A percentile compares a stretch with the other conserved stretches of the same genome.
Evolutionary conservation across 371 early-diverging fungal genomes (phyloP).

Genomic region (Mucor racemosus): DNA sequence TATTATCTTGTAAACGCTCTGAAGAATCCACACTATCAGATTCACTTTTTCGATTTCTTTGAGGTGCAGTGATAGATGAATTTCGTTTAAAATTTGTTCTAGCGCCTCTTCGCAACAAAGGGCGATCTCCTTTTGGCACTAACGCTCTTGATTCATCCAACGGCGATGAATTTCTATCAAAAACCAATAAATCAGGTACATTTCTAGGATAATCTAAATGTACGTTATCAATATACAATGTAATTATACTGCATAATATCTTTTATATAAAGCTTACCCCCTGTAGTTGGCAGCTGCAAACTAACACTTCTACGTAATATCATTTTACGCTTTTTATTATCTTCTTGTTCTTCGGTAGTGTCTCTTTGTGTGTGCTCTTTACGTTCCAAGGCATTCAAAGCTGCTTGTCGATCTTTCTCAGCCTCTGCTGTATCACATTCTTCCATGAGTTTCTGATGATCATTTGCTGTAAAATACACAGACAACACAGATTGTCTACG

Average conservation of each 20-base stretch:
- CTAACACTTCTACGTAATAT: slow-evolving; percentile 54
- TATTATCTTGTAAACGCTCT: not conserved
- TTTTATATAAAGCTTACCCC: slow-evolving; percentile 31
- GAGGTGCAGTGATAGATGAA: slow-evolving; percentile 27
- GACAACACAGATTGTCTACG: slow-evolving; percentile 59
- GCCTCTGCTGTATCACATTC: slow-evolving; percentile 6
- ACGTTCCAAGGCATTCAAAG: slow-evolving; percentile 7
- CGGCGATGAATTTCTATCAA: slow-evolving; percentile 57
- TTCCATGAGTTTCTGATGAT: slow-evolving; percentile 41
- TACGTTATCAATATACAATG: not conserved
- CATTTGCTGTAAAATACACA: slow-evolving; percentile 49
- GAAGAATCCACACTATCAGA: slow-evolving; percentile 11
- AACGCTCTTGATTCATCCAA: slow-evolving; percentile 52
- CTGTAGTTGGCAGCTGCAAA: slow-evolving; percentile 40
- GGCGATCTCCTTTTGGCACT: slow-evolving; percentile 52
- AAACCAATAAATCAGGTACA: slow-evolving; percentile 48
- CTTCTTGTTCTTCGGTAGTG: not conserved
- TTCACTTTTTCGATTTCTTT: slow-evolving; percentile 21
- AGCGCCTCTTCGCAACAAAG: slow-evolving; percentile 54
- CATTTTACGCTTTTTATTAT: slow-evolving; percentile 20
- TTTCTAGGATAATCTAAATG: slow-evolving; percentile 12
- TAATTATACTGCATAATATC: not conserved
- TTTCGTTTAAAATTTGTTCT: slow-evolving; percentile 58
- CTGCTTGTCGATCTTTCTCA: slow-evolving; percentile 5
- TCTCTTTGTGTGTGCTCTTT: not conserved